A percentile compares a stretch with the other conserved stretches of the same genome.
Evolutionary conservation across 2,329 filamentous ascomycete species (phyloP).

Genomic region (Ceratocystis smalleyi): DNA sequence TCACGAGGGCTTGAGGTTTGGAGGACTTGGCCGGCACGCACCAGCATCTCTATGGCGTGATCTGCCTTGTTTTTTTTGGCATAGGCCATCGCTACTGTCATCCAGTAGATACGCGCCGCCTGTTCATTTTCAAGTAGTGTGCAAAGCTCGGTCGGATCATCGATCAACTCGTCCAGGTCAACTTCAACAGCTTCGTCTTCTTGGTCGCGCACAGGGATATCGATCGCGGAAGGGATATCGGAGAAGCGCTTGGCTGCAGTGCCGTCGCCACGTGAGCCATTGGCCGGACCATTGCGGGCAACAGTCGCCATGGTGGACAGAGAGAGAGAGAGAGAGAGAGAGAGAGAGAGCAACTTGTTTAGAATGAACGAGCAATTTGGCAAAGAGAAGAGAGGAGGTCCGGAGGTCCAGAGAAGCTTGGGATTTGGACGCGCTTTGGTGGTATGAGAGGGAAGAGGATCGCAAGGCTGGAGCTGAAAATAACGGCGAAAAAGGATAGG

Average conservation of each 20-base stretch:
- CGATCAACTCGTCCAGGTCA: conserved; percentile 74
- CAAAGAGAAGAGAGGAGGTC: neutral
- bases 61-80: conserved; percentile 91
- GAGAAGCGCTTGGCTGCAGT: conserved; percentile 43
- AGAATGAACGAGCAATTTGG: neutral
- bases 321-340: neutral
- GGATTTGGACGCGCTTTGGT: neutral
- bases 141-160: conserved; percentile 89
- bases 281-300: conserved; percentile 29
- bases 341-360: neutral
- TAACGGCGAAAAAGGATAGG: neutral
- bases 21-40: conserved; percentile 56
- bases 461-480: conserved; percentile 8
- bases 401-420: neutral
- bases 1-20: conserved; percentile 61
- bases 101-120: conserved; percentile 85
- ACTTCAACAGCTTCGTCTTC: conserved; percentile 75
- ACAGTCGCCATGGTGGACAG: conserved; percentile 11
- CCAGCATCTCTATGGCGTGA: conserved; percentile 58
- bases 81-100: conserved; percentile 92
- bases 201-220: conserved; percentile 49
- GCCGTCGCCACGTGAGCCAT: conserved; percentile 25
- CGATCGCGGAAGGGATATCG: conserved; percentile 49
- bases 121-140: conserved; percentile 88
- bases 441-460: neutral